Evolutionary conservation across 2,329 filamentous ascomycete genomes (phyloP).

Genomic region (Diplocarpon mali): DNA sequence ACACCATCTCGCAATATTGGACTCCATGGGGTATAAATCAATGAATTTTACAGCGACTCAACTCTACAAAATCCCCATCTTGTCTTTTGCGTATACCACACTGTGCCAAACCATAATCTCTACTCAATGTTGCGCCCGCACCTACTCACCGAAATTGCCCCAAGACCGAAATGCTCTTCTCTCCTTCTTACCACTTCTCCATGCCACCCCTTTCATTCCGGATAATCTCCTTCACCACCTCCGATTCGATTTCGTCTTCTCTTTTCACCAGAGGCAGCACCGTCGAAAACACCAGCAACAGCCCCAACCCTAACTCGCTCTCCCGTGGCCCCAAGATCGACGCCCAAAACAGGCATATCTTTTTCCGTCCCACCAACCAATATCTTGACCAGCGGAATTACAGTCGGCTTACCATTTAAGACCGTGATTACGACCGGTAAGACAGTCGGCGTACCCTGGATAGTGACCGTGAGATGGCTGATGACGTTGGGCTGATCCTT

Average conservation of each 20-base stretch:
- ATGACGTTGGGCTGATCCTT: slow-evolving; percentile 1
- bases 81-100: background rate
- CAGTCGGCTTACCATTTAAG: slow-evolving; percentile 3
- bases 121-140: background rate
- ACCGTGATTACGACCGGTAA: slow-evolving; percentile 3
- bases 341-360: slow-evolving; percentile 2
- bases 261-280: too few species aligned
- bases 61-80: background rate
- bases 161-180: background rate
- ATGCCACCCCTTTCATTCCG: background rate
- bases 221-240: background rate
- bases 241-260: background rate
- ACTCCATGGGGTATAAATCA: too few species aligned
- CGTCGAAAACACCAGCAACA: background rate
- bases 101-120: background rate
- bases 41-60: background rate
- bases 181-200: background rate
- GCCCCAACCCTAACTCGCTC: background rate
- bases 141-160: background rate
- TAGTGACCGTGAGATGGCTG: slow-evolving; percentile 1
- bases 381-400: slow-evolving; percentile 3
- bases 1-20: too few species aligned
- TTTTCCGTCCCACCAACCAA: slow-evolving; percentile 2
- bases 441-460: slow-evolving; percentile 1
- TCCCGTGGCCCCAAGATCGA: background rate